These are phyloP conservation scores for Sungouiella blattae DNA, from an alignment of 805 yeast genomes.

Conservation along the genomic window DNA sequence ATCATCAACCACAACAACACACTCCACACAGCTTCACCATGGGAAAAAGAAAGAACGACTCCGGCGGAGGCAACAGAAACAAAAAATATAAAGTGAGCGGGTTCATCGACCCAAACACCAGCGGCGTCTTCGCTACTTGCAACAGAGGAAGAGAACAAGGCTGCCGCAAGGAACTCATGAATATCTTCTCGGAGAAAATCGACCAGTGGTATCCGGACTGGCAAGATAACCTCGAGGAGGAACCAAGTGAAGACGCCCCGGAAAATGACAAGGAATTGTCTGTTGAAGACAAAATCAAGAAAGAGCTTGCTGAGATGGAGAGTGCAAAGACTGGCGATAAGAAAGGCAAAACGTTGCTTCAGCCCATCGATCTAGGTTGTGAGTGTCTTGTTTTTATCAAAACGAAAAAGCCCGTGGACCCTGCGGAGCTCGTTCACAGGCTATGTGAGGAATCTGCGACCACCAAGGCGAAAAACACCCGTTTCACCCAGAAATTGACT, in stretches of 20 bases:
- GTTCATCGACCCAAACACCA: constrained; percentile 75
- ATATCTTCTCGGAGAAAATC: constrained; percentile 45
- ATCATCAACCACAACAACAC: no score
- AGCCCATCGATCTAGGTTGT: constrained; percentile 63
- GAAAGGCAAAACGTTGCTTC: constrained; percentile 31
- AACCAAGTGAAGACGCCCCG: constrained; percentile 22
- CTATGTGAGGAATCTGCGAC: constrained; percentile 60
- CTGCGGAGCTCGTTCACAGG: constrained; percentile 63
- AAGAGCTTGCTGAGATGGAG: constrained; percentile 65
- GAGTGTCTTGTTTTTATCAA: constrained; percentile 86
- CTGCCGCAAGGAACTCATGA: constrained; percentile 70
- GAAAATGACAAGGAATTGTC: constrained; percentile 36
- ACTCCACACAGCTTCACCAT: no score
- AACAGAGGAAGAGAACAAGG: constrained; percentile 73
- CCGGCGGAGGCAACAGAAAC: constrained; percentile 22
- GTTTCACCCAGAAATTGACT: constrained; percentile 73
- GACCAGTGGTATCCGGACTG: constrained; percentile 29
- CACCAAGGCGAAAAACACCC: constrained; percentile 54
- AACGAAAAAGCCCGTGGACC: constrained; percentile 72
- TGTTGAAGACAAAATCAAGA: constrained; percentile 72
- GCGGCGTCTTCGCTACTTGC: constrained; percentile 90
- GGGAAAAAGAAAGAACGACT: constrained; percentile 21
- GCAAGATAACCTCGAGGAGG: constrained; percentile 21
- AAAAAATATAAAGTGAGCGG: constrained; percentile 49
- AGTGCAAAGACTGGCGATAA: constrained; percentile 41